phyloP scores from a whole-genome alignment of 352 stramenopile genomes.

The Phytophthora uliginosa region DNA sequence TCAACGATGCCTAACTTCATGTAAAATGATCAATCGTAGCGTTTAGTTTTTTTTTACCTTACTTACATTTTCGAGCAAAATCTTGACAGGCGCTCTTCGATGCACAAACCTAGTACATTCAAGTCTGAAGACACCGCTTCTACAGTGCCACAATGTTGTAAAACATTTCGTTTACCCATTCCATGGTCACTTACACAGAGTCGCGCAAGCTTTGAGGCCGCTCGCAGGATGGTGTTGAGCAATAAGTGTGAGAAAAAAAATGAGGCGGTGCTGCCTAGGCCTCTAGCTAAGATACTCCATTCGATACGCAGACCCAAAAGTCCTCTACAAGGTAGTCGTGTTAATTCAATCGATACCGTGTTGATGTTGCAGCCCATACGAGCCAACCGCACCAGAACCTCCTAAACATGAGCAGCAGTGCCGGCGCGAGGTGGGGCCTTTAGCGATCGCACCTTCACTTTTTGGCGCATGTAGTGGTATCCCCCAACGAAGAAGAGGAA shows the following conservation, averaged over 20 bases:
- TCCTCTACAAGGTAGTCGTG: no score
- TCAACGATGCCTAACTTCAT: neutral
- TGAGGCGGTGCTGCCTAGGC: neutral
- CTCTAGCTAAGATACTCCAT: neutral
- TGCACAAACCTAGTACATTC: no score
- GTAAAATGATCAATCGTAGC: neutral
- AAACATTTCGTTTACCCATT: no score
- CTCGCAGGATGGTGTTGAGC: neutral
- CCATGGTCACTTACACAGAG: neutral
- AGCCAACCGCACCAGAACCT: no score
- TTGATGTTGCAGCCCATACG: no score
- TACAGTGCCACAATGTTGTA: no score
- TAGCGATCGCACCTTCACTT: conserved; percentile 33
- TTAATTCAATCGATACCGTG: no score
- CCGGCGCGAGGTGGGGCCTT: conserved; percentile 13
- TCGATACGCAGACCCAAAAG: neutral
- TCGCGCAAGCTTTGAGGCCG: neutral
- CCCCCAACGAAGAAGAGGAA: conserved; percentile 52
- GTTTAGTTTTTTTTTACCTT: no score
- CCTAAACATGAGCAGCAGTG: conserved; percentile 31
- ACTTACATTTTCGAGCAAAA: no score
- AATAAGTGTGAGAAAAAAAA: neutral
- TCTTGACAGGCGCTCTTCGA: no score
- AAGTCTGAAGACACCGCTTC: no score
- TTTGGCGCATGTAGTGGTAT: conserved; percentile 39